phyloP scores from a whole-genome alignment of 2,329 filamentous ascomycete species.

The Arthrobotrys sinensis region DNA sequence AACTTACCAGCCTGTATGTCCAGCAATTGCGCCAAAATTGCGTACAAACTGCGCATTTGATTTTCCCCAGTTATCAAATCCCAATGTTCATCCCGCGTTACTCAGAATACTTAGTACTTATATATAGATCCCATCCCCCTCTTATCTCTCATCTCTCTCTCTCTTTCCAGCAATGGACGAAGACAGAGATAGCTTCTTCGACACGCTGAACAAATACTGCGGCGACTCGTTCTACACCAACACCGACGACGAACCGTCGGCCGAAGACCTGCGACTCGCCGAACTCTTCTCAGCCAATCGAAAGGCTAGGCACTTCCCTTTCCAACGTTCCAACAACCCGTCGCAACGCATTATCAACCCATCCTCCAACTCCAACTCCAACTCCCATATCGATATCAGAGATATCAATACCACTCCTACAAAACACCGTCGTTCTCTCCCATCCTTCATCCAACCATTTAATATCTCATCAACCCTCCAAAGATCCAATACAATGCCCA shows the following conservation, averaged over 20 bases:
- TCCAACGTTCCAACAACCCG: slow-evolving; percentile 56
- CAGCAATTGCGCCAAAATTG: slow-evolving; percentile 55
- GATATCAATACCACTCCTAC: neutral
- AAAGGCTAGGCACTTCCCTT: slow-evolving; percentile 49
- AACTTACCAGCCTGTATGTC: slow-evolving; percentile 8
- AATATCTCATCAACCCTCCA: too few relatives aligned
- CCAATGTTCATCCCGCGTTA: too few relatives aligned
- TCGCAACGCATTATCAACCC: slow-evolving; percentile 32
- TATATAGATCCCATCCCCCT: slow-evolving; percentile 3
- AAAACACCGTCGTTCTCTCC: slow-evolving; percentile 16
- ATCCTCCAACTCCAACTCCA: neutral
- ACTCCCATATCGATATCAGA: slow-evolving; percentile 17
- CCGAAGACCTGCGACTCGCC: slow-evolving; percentile 40
- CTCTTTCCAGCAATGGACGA: neutral
- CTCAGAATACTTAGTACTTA: neutral
- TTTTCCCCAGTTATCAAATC: too few relatives aligned
- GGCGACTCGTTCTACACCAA: slow-evolving; percentile 18
- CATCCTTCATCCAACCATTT: neutral
- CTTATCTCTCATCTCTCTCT: neutral
- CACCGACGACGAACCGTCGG: slow-evolving; percentile 44
- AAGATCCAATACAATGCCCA: slow-evolving; percentile 19
- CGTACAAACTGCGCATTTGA: slow-evolving; percentile 43
- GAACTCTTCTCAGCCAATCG: slow-evolving; percentile 59
- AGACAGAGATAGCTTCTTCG: slow-evolving; percentile 49
- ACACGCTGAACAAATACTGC: slow-evolving; percentile 25